These are phyloP conservation scores for Xerocomus cyaneibrunnescens DNA, from an alignment of 1,284 basidiomycete genomes.

Conservation along the genomic window DNA sequence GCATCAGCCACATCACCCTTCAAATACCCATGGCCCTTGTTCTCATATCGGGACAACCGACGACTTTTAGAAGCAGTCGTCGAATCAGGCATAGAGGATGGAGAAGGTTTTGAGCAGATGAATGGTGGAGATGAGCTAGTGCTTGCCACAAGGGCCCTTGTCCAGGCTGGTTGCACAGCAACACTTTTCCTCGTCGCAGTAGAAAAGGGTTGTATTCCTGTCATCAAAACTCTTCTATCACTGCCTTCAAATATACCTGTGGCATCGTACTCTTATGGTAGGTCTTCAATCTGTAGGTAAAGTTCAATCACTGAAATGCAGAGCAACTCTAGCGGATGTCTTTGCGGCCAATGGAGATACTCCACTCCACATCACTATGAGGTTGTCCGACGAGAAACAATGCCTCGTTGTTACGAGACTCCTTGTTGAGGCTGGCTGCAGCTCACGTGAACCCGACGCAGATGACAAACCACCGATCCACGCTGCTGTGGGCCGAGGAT, in stretches of 20 bases:
- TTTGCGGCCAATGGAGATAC: slow-evolving; percentile 9
- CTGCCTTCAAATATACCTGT: too few relatives aligned
- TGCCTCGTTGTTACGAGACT: slow-evolving; percentile 5
- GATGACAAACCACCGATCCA: slow-evolving; percentile 1
- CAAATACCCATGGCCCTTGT: slow-evolving; percentile 63
- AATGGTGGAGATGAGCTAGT: not conserved
- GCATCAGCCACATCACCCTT: slow-evolving; percentile 77
- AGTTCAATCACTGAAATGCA: not conserved
- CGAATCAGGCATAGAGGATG: too few relatives aligned
- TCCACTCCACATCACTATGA: slow-evolving; percentile 1
- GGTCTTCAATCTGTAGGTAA: not conserved
- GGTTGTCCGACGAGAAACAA: not conserved
- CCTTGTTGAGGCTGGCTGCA: slow-evolving; percentile 6
- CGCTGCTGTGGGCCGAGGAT: not conserved
- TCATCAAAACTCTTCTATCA: not conserved
- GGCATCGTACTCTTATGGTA: not conserved
- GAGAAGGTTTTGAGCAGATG: not conserved
- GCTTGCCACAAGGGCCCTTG: not conserved
- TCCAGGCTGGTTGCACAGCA: not conserved
- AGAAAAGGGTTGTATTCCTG: not conserved
- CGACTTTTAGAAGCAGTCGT: slow-evolving; percentile 3
- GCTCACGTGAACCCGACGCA: not conserved
- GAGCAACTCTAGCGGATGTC: not conserved
- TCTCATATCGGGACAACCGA: slow-evolving; percentile 41
- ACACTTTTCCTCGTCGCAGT: slow-evolving; percentile 1